Evolutionary conservation across 352 stramenopile genomes (phyloP).

Genomic region (Phytophthora pinifolia): DNA sequence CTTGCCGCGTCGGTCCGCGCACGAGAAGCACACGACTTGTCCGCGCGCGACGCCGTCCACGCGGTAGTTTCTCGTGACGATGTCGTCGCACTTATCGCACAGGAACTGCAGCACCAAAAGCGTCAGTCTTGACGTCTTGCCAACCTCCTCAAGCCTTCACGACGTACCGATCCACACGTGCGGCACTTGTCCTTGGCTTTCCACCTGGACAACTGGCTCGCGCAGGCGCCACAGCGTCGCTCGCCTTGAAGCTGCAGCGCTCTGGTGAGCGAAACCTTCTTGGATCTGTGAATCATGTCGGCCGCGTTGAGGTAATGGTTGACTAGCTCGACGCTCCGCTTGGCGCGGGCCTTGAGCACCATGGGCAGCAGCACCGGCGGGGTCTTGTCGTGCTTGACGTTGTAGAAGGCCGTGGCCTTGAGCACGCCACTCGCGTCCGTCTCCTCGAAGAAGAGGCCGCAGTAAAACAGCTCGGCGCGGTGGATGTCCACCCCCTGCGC

Average conservation of each 20-base stretch:
- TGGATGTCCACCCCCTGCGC: constrained; percentile 37
- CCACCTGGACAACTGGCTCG: constrained; percentile 59
- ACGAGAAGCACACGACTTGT: constrained; percentile 59
- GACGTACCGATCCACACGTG: constrained; percentile 66
- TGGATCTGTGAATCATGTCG: constrained; percentile 37
- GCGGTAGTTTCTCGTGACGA: constrained; percentile 61
- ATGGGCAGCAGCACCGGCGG: constrained; percentile 46
- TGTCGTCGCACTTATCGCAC: constrained; percentile 66
- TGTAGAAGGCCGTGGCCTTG: constrained; percentile 66
- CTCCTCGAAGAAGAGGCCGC: constrained; percentile 71
- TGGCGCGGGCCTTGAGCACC: constrained; percentile 58
- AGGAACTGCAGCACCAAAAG: constrained; percentile 45
- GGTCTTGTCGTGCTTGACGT: constrained; percentile 42
- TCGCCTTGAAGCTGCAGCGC: constrained; percentile 56
- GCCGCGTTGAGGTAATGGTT: constrained; percentile 75
- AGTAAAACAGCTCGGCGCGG: constrained; percentile 60
- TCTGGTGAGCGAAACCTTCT: constrained; percentile 33
- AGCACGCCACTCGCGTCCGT: constrained; percentile 48
- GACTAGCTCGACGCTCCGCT: constrained; percentile 59
- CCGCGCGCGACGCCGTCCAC: constrained; percentile 38
- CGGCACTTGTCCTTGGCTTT: constrained; percentile 55
- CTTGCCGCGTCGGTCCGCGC: constrained; percentile 46
- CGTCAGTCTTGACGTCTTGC: too few relatives aligned
- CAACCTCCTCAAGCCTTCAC: background rate
- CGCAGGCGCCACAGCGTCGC: constrained; percentile 59